phyloP scores from a whole-genome alignment of 768 basidiomycete genomes.

The Mycena polygramma region DNA sequence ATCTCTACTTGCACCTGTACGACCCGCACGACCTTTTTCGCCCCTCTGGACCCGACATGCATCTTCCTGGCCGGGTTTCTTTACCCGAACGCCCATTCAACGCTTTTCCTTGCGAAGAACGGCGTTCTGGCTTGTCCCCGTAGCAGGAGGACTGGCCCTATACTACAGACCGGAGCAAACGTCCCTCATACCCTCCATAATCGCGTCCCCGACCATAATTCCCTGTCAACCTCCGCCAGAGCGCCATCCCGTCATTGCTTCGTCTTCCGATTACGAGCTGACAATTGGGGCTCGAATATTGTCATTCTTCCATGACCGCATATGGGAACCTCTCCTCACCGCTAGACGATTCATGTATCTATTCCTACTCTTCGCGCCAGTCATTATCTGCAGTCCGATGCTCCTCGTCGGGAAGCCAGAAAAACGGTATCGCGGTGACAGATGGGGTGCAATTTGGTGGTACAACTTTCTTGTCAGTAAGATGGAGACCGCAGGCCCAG shows the following conservation, averaged over 20 bases:
- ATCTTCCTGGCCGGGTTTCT: slow-evolving; percentile 49
- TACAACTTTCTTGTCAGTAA: slow-evolving; percentile 87
- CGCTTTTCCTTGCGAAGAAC: slow-evolving; percentile 47
- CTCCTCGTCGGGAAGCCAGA: slow-evolving; percentile 75
- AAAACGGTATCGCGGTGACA: slow-evolving; percentile 73
- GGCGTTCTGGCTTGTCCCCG: slow-evolving; percentile 68
- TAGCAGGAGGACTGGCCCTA: slow-evolving; percentile 67
- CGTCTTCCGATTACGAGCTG: slow-evolving; percentile 74
- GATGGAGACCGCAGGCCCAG: slow-evolving; percentile 97
- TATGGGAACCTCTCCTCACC: slow-evolving; percentile 91
- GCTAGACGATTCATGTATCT: slow-evolving; percentile 87
- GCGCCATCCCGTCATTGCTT: slow-evolving; percentile 61
- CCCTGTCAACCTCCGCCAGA: slow-evolving; percentile 49
- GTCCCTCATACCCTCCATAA: slow-evolving; percentile 59
- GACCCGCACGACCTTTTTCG: slow-evolving; percentile 15
- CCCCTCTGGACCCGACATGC: slow-evolving; percentile 43
- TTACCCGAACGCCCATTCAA: slow-evolving; percentile 48
- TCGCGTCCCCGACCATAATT: slow-evolving; percentile 63
- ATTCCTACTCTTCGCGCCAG: slow-evolving; percentile 87
- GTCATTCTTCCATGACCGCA: slow-evolving; percentile 62
- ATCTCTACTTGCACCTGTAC: slow-evolving; percentile 19
- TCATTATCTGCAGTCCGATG: slow-evolving; percentile 88
- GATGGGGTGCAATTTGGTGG: slow-evolving; percentile 98
- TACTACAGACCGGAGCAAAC: slow-evolving; percentile 60
- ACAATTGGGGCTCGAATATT: slow-evolving; percentile 60